These are phyloP conservation scores for Epichloe sp. DNA, from an alignment of 2,329 filamentous ascomycete species.

Conservation along the genomic window DNA sequence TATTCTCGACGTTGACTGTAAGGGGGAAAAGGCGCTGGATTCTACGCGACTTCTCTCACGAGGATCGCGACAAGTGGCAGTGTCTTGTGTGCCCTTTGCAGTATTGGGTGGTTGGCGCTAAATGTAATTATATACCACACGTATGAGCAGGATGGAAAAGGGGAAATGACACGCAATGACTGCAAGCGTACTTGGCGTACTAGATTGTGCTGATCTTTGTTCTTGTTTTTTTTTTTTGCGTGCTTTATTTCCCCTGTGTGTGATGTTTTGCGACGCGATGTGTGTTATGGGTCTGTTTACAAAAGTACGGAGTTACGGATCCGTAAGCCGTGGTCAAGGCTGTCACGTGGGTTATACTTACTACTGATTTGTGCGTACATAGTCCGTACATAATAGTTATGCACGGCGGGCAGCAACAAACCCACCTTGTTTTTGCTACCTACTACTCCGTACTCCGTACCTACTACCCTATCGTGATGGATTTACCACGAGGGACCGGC, in stretches of 20 bases:
- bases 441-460: too few species aligned
- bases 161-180: constrained; percentile 5
- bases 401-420: too few species aligned
- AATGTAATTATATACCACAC: constrained; percentile 9
- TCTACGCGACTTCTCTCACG: background rate
- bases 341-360: background rate
- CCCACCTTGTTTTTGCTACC: too few species aligned
- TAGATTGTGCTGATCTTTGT: background rate
- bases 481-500: too few species aligned
- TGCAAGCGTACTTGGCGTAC: background rate
- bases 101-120: constrained; percentile 1
- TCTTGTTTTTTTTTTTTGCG: background rate
- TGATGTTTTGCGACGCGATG: background rate
- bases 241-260: background rate
- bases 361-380: background rate
- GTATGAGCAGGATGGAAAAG: background rate
- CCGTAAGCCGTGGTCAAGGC: background rate
- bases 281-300: background rate
- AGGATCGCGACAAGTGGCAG: background rate
- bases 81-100: background rate
- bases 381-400: background rate
- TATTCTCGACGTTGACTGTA: background rate
- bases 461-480: too few species aligned
- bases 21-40: background rate
- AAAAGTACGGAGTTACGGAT: too few species aligned